Conservation (phyloP, 1,139 yeast species). For the Blastobotrys malaysiensis region DNA sequence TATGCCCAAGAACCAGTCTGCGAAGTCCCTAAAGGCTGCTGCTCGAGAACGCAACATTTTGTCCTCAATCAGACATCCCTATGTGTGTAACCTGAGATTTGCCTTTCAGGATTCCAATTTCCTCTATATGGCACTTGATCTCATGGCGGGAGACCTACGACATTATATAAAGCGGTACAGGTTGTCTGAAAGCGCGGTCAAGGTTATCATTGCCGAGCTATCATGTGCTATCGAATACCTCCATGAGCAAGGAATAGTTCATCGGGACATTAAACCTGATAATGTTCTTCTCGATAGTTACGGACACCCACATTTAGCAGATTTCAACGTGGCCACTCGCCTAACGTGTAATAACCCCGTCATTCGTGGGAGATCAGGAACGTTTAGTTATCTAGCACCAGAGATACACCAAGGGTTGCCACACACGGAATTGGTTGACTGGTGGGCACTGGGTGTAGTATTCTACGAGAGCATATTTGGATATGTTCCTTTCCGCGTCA, state of each 20-base stretch:
- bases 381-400: conserved; percentile 89
- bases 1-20: conserved; percentile 26
- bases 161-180: conserved; percentile 58
- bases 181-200: conserved; percentile 54
- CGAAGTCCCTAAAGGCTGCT: conserved; percentile 21
- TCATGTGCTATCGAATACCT: conserved; percentile 61
- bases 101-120: conserved; percentile 77
- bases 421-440: conserved; percentile 72
- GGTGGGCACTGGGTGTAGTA: conserved; percentile 92
- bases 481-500: conserved; percentile 76
- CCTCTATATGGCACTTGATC: conserved; percentile 67
- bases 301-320: conserved; percentile 69
- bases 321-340: conserved; percentile 50
- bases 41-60: conserved; percentile 57
- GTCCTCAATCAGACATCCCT: conserved; percentile 63
- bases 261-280: conserved; percentile 68
- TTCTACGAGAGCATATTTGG: conserved; percentile 79
- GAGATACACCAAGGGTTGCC: conserved; percentile 65
- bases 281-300: conserved; percentile 60
- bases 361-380: conserved; percentile 66
- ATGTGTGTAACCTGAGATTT: conserved; percentile 71
- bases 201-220: conserved; percentile 63
- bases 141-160: conserved; percentile 85
- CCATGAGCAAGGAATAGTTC: conserved; percentile 58
- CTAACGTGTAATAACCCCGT: conserved; percentile 26